phyloP scores from a whole-genome alignment of 805 yeast genomes.

The Yamadazyma paraphyllophila region DNA sequence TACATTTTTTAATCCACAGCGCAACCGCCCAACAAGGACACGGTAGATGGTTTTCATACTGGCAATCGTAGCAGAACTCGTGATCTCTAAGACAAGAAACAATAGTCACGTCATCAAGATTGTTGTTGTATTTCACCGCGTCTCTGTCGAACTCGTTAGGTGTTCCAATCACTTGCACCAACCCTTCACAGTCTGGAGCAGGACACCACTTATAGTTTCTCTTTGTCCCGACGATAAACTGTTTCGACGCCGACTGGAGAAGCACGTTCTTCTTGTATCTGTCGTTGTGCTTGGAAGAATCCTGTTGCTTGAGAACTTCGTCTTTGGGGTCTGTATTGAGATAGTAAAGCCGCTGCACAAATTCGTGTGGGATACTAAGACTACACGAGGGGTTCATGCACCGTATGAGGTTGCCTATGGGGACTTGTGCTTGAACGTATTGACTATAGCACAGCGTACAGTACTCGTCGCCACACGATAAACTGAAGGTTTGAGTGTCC shows the following conservation, averaged over 20 bases:
- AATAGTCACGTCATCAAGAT: constrained; percentile 47
- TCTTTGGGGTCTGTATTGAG: neutral
- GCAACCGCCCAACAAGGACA: constrained; percentile 71
- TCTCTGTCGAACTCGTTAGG: constrained; percentile 8
- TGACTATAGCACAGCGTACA: constrained; percentile 68
- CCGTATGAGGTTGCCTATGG: constrained; percentile 46
- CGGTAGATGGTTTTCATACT: constrained; percentile 76
- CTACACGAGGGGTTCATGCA: constrained; percentile 67
- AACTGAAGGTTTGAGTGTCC: constrained; percentile 37
- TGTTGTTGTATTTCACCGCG: constrained; percentile 19
- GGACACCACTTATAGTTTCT: constrained; percentile 75
- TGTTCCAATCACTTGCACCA: constrained; percentile 39
- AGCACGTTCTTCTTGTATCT: constrained; percentile 28
- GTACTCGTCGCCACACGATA: constrained; percentile 68
- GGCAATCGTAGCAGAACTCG: constrained; percentile 77
- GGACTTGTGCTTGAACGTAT: constrained; percentile 50
- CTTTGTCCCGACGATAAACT: constrained; percentile 47
- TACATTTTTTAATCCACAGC: constrained; percentile 75
- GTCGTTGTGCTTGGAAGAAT: neutral
- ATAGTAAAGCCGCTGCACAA: constrained; percentile 23
- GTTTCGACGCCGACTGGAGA: constrained; percentile 39
- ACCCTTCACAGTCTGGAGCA: constrained; percentile 68
- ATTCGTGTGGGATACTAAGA: constrained; percentile 41
- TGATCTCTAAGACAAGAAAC: constrained; percentile 69
- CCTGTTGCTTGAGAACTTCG: too few relatives aligned